phyloP scores from a whole-genome alignment of 148 eudicot genomes.

The Cornus florida region DNA sequence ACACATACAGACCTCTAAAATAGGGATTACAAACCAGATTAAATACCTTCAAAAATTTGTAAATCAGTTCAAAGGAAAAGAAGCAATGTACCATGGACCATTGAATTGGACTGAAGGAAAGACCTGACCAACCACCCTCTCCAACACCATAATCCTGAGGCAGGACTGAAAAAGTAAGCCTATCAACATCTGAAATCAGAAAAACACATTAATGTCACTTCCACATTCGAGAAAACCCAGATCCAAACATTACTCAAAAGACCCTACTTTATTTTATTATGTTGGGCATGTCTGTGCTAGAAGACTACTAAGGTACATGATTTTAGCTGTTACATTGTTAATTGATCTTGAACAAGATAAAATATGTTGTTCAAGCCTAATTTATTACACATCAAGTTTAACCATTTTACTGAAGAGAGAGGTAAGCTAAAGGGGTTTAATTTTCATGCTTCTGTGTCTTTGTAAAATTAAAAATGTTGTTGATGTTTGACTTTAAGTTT shows the following conservation, averaged over 20 bases:
- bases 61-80: neutral
- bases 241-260: neutral
- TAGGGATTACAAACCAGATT: neutral
- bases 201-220: neutral
- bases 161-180: conserved; percentile 45
- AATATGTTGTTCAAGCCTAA: neutral
- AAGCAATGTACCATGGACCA: conserved; percentile 55
- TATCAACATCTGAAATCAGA: conserved; percentile 45
- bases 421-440: neutral
- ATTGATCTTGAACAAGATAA: neutral
- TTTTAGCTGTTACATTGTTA: neutral
- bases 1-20: neutral
- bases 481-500: neutral
- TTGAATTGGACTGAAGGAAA: conserved; percentile 66
- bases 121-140: conserved; percentile 85
- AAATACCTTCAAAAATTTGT: neutral
- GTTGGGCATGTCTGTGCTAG: neutral
- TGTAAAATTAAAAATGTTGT: neutral
- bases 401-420: neutral
- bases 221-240: neutral
- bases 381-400: neutral
- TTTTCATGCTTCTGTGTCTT: neutral
- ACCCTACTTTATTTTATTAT: neutral
- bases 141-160: conserved; percentile 71
- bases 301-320: neutral